phyloP scores from a whole-genome alignment of 202 grass and related monocot species.

The Setaria viridis region DNA sequence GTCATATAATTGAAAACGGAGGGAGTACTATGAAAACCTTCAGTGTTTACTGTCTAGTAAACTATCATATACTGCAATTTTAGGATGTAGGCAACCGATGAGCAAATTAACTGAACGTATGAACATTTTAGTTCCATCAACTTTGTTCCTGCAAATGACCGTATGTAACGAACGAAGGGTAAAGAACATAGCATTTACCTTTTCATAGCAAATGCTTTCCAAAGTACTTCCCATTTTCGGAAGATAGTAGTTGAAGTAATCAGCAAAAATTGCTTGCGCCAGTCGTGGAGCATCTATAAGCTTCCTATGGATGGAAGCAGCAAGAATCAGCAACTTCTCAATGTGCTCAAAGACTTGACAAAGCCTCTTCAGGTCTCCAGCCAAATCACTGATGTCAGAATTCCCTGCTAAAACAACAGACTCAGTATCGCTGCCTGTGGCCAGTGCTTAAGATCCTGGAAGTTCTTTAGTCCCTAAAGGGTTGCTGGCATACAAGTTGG shows the following conservation, averaged over 20 bases:
- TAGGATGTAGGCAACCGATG: conserved; percentile 12
- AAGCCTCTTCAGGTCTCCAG: conserved; percentile 81
- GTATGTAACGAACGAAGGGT: conserved; percentile 18
- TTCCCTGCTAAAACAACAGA: conserved; percentile 61
- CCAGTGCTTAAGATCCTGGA: neutral
- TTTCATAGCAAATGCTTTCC: conserved; percentile 85
- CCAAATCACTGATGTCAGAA: conserved; percentile 72
- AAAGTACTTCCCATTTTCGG: conserved; percentile 91
- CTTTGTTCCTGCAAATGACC: conserved; percentile 25
- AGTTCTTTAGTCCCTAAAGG: conserved; percentile 6
- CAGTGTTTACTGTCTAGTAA: neutral
- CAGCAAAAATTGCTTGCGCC: conserved; percentile 73
- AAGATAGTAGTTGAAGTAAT: conserved; percentile 92
- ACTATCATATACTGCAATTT: neutral
- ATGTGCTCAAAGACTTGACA: conserved; percentile 91
- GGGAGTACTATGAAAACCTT: neutral
- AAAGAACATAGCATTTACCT: conserved; percentile 56
- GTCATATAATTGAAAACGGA: neutral
- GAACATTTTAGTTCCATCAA: conserved; percentile 6
- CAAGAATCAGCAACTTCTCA: conserved; percentile 91
- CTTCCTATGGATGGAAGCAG: conserved; percentile 82
- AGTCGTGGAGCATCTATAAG: conserved; percentile 72
- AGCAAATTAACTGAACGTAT: conserved; percentile 7
- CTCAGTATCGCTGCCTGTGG: conserved; percentile 21
- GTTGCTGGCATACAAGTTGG: neutral